These are phyloP conservation scores for Salisapilia sapeloensis DNA, from an alignment of 352 stramenopile genomes.

Conservation along the genomic window DNA sequence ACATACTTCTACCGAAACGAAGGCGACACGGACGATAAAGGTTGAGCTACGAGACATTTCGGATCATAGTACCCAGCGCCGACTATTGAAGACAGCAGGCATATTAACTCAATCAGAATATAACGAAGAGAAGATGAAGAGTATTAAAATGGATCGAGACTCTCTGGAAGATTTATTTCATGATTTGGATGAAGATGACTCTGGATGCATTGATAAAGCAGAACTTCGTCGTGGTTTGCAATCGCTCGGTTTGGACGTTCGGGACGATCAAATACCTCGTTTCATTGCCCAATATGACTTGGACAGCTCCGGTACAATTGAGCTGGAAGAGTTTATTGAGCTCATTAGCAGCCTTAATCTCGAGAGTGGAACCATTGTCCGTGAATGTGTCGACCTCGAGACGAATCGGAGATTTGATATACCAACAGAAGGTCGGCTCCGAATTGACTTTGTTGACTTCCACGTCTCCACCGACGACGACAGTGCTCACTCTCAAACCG, in stretches of 20 bases:
- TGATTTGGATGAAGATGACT: slow-evolving; percentile 48
- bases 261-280: slow-evolving; percentile 42
- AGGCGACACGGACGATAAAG: slow-evolving; percentile 32
- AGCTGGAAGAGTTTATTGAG: slow-evolving; percentile 64
- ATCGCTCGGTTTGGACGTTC: slow-evolving; percentile 23
- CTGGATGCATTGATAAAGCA: slow-evolving; percentile 39
- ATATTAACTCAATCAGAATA: slow-evolving; percentile 24
- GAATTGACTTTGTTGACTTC: slow-evolving; percentile 60
- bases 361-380: slow-evolving; percentile 17
- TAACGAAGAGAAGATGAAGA: slow-evolving; percentile 12
- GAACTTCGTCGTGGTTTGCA: slow-evolving; percentile 37
- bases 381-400: slow-evolving; percentile 43
- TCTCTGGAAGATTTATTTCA: slow-evolving; percentile 37
- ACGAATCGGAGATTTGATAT: slow-evolving; percentile 42
- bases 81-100: slow-evolving; percentile 45
- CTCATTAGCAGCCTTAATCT: slow-evolving; percentile 57
- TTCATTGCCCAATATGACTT: slow-evolving; percentile 61
- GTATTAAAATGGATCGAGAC: slow-evolving; percentile 19
- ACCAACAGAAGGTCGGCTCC: slow-evolving; percentile 29
- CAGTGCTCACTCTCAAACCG: slow-evolving; percentile 43
- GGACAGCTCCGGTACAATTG: slow-evolving; percentile 47
- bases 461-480: slow-evolving; percentile 51
- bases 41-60: slow-evolving; percentile 40
- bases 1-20: slow-evolving; percentile 17
- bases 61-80: slow-evolving; percentile 14